A percentile compares a stretch with the other conserved stretches of the same genome.
phyloP scores from a whole-genome alignment of 75 land plant genomes.

The Selaginella tamariscina region DNA sequence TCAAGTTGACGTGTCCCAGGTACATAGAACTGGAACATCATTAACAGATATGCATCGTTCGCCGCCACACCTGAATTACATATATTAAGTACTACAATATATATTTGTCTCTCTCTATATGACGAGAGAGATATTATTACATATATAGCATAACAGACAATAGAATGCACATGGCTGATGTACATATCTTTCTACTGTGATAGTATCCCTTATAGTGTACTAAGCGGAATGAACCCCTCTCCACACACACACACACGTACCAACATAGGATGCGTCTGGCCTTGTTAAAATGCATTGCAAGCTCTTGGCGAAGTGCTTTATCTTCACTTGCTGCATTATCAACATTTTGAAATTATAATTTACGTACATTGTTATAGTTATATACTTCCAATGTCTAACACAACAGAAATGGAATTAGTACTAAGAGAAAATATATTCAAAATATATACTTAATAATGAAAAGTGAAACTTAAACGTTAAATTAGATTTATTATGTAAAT shows the following conservation, averaged over 20 bases:
- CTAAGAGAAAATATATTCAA: too few relatives aligned
- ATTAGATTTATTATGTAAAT: too few relatives aligned
- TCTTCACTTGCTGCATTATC: slow-evolving; percentile 48
- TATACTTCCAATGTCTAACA: too few relatives aligned
- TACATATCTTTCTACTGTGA: neutral
- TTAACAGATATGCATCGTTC: slow-evolving; percentile 57
- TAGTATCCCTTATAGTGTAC: neutral
- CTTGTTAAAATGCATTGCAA: slow-evolving; percentile 68
- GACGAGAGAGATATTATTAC: slow-evolving; percentile 5
- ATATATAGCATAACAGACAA: neutral
- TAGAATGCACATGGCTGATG: neutral
- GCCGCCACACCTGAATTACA: slow-evolving; percentile 49
- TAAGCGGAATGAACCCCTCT: neutral
- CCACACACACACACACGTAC: slow-evolving; percentile 19
- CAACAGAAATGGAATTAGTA: too few relatives aligned
- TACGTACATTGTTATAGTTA: too few relatives aligned
- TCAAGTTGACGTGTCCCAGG: slow-evolving; percentile 71
- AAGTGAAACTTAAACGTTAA: too few relatives aligned
- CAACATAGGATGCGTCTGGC: slow-evolving; percentile 82
- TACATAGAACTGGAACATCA: slow-evolving; percentile 84
- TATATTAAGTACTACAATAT: too few relatives aligned
- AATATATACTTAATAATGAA: too few relatives aligned
- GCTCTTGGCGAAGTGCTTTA: slow-evolving; percentile 80
- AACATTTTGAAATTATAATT: too few relatives aligned
- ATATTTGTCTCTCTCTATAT: too few relatives aligned